Conservation (phyloP, 23 red algal genomes). For the Agarophyton chilense region DNA sequence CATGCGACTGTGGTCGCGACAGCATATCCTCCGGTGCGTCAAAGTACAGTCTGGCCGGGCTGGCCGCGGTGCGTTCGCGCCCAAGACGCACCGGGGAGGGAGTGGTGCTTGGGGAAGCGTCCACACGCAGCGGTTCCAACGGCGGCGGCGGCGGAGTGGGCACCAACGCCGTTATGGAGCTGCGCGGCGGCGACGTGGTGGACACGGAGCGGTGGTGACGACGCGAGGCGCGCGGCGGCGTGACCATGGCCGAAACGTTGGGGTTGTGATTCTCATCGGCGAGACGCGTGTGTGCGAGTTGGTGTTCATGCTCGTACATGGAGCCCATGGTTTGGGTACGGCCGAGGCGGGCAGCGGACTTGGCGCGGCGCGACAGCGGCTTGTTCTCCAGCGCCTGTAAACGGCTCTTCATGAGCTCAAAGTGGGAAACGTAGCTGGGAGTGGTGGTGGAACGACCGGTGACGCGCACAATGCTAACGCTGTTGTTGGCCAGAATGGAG, state of each 20-base stretch:
- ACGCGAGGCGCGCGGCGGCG: conserved; percentile 37
- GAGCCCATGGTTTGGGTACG: conserved; percentile 71
- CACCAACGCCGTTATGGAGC: neutral
- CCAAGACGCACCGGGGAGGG: conserved; percentile 48
- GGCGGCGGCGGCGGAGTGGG: neutral
- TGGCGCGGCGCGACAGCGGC: conserved; percentile 56
- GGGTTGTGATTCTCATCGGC: conserved; percentile 66
- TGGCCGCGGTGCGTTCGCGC: neutral
- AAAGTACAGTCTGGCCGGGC: conserved; percentile 53
- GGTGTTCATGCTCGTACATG: conserved; percentile 75
- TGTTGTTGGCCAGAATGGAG: conserved; percentile 48
- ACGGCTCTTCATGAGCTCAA: conserved; percentile 63
- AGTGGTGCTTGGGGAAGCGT: conserved; percentile 18
- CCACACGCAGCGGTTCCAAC: neutral
- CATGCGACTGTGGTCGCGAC: conserved; percentile 54
- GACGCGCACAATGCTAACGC: conserved; percentile 62
- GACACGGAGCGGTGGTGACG: conserved; percentile 62
- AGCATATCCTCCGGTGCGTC: conserved; percentile 70
- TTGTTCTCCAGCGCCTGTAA: conserved; percentile 66
- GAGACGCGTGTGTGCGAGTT: neutral
- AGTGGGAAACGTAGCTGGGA: conserved; percentile 60
- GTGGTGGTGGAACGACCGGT: conserved; percentile 45
- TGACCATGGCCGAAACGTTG: conserved; percentile 68
- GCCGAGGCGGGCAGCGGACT: conserved; percentile 57
- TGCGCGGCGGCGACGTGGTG: conserved; percentile 26